Percentiles rank a stretch among this genome's conserved stretches.
Evolutionary conservation across 768 basidiomycete genomes (phyloP).

Genomic region (Suillus paluster): DNA sequence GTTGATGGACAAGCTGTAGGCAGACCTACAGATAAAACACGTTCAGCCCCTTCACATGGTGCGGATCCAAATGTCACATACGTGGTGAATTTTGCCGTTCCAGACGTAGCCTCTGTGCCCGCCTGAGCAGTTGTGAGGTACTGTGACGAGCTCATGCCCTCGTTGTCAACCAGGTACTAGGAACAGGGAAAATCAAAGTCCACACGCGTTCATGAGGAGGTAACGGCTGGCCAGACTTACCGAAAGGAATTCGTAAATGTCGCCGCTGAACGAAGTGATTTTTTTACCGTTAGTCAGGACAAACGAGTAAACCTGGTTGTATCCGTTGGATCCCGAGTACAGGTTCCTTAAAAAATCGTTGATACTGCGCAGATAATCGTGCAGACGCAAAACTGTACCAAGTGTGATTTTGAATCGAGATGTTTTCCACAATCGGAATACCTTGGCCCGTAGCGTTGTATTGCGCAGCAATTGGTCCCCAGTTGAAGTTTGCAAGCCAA

Average conservation of each 20-base stretch:
- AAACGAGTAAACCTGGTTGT: slow-evolving; percentile 58
- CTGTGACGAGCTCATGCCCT: slow-evolving; percentile 52
- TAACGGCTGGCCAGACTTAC: slow-evolving; percentile 30
- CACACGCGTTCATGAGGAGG: not conserved
- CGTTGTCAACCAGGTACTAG: slow-evolving; percentile 55
- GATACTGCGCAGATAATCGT: not conserved
- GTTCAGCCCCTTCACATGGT: not conserved
- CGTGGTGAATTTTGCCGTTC: slow-evolving; percentile 59
- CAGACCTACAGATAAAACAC: slow-evolving; percentile 36
- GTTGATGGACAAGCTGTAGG: slow-evolving; percentile 51
- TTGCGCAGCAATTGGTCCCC: slow-evolving; percentile 58
- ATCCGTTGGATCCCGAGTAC: slow-evolving; percentile 56
- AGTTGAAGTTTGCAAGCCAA: slow-evolving; percentile 64
- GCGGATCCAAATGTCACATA: slow-evolving; percentile 33
- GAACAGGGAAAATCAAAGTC: not conserved
- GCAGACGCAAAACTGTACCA: slow-evolving; percentile 42
- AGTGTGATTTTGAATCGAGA: slow-evolving; percentile 51
- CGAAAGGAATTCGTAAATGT: slow-evolving; percentile 56
- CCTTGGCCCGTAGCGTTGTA: slow-evolving; percentile 54
- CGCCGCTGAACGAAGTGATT: slow-evolving; percentile 55
- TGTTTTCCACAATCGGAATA: slow-evolving; percentile 43
- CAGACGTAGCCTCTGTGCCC: slow-evolving; percentile 65
- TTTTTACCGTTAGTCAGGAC: slow-evolving; percentile 38
- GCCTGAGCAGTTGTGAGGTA: slow-evolving; percentile 63
- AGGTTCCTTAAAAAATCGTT: slow-evolving; percentile 47